Conservation (phyloP, 177 flowering plant species). For the Telopea speciosissima region DNA sequence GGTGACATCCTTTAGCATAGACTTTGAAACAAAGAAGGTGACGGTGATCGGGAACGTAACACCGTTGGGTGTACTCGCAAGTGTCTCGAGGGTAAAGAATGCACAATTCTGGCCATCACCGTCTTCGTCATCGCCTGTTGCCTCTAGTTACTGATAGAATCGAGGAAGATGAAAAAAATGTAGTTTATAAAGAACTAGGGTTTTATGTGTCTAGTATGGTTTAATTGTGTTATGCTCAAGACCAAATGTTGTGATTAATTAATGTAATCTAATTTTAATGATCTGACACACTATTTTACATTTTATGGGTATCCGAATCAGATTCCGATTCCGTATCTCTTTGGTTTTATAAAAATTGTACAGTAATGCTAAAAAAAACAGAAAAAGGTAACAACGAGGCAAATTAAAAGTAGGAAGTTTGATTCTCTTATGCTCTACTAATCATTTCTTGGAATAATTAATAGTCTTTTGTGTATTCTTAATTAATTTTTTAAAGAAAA, state of each 20-base stretch:
- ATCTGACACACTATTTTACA: too few relatives aligned
- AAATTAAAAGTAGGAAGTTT: too few relatives aligned
- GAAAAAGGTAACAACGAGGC: too few relatives aligned
- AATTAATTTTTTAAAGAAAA: too few relatives aligned
- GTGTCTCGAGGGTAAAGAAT: slow-evolving; percentile 77
- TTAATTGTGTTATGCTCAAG: background rate
- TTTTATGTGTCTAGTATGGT: background rate
- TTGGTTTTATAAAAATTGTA: too few relatives aligned
- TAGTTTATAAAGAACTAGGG: slow-evolving; percentile 1
- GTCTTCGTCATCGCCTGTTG: slow-evolving; percentile 19
- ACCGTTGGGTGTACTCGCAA: slow-evolving; percentile 65
- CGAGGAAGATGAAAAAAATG: background rate
- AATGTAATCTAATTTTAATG: too few relatives aligned
- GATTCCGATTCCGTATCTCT: background rate
- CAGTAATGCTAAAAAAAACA: background rate
- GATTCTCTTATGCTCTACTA: slow-evolving; percentile 8
- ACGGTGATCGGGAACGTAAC: slow-evolving; percentile 75
- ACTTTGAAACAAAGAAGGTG: slow-evolving; percentile 71
- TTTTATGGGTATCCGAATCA: background rate
- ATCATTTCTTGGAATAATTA: slow-evolving; percentile 17
- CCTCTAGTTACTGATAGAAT: background rate
- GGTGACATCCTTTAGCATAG: slow-evolving; percentile 78
- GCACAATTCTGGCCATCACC: slow-evolving; percentile 86
- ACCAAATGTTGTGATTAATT: background rate
- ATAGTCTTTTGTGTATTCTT: slow-evolving; percentile 7